Evolutionary conservation across 306 rosid genomes (phyloP).

Genomic region (Ochetophila trinervis): DNA sequence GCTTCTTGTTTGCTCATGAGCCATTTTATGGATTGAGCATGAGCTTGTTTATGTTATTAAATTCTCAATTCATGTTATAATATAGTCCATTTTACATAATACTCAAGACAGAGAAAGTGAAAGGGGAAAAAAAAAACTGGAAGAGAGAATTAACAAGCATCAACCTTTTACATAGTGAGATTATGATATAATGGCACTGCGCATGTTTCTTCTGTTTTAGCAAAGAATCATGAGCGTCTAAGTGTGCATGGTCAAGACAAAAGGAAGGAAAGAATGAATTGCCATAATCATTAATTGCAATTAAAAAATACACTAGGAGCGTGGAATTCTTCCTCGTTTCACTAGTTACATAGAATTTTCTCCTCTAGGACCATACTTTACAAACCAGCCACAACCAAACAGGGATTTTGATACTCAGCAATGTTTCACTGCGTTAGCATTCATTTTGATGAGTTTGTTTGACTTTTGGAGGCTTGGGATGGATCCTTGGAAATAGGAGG

Average conservation of each 20-base stretch:
- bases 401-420: conserved; percentile 9
- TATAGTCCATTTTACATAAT: too few species aligned
- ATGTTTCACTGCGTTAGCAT: conserved; percentile 16
- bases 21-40: too few species aligned
- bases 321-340: conserved; percentile 21
- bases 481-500: conserved; percentile 65
- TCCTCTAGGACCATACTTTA: conserved; percentile 13
- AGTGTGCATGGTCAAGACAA: background rate
- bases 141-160: too few species aligned
- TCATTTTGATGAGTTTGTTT: conserved; percentile 66
- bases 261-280: conserved; percentile 32
- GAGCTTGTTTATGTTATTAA: too few species aligned
- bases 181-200: too few species aligned
- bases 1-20: too few species aligned
- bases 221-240: too few species aligned
- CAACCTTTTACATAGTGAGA: too few species aligned
- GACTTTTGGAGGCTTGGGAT: conserved; percentile 53
- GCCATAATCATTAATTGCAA: conserved; percentile 31
- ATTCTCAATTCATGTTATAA: too few species aligned
- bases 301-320: conserved; percentile 36
- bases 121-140: too few species aligned
- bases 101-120: too few species aligned
- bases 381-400: conserved; percentile 26
- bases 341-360: conserved; percentile 26
- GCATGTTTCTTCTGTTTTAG: too few species aligned